A percentile compares a stretch with the other conserved stretches of the same genome.
Conservation (phyloP, 2,329 filamentous ascomycete species). For the Monosporascus sp. region DNA sequence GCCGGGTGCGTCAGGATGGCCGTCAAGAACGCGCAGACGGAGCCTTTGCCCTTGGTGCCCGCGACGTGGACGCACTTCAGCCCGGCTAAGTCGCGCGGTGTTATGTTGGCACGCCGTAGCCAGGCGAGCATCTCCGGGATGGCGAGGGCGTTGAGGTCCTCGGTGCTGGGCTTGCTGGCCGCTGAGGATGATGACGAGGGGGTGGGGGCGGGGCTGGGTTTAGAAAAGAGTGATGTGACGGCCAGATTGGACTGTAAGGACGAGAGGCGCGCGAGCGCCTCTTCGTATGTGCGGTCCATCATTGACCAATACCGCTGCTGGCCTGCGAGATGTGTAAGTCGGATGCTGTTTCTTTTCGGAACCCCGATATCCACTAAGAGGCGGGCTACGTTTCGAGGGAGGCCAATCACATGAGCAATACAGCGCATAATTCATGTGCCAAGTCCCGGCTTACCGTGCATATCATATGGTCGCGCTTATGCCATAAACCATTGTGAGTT, state of each 20-base stretch:
- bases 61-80: slow-evolving; percentile 70
- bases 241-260: slow-evolving; percentile 75
- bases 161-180: slow-evolving; percentile 34
- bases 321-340: too few relatives aligned
- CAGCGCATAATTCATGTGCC: too few relatives aligned
- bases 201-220: slow-evolving; percentile 25
- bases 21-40: slow-evolving; percentile 77
- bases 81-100: slow-evolving; percentile 38
- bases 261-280: slow-evolving; percentile 69
- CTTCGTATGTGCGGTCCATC: slow-evolving; percentile 45
- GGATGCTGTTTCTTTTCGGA: too few relatives aligned
- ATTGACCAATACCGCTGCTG: slow-evolving; percentile 3
- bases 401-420: too few relatives aligned
- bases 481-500: too few relatives aligned
- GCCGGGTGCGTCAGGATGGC: slow-evolving; percentile 58
- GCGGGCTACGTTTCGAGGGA: too few relatives aligned
- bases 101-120: slow-evolving; percentile 70
- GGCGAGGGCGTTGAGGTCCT: slow-evolving; percentile 62
- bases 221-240: slow-evolving; percentile 47
- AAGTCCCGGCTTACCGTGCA: too few relatives aligned
- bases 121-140: slow-evolving; percentile 79
- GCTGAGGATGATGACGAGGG: slow-evolving; percentile 48
- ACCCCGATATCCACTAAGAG: too few relatives aligned
- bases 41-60: slow-evolving; percentile 92
- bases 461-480: too few relatives aligned